Evolutionary conservation across 2,329 filamentous ascomycete genomes (phyloP), one percentile per base, ranked within the genome.

Genomic region (Whalleya microplaca): DNA sequence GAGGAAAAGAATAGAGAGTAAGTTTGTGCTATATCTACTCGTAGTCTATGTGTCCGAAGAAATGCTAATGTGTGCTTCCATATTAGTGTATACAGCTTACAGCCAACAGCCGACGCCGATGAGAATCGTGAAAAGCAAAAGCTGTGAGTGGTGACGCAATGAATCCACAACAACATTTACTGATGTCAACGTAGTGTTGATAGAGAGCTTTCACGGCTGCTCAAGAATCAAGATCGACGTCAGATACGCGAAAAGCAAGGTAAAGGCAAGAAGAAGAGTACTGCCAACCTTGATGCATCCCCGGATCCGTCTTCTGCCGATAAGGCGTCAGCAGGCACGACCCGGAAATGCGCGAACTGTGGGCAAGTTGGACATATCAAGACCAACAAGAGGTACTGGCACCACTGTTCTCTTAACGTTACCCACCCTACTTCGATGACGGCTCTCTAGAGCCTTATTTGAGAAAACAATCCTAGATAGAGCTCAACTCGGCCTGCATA

Each of bases 291-390:
- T 48, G 80, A 79, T 48, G 78, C 79, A 37, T 84, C 83, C 27
- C 82, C 83, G 21, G 81, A 81, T 56, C 71, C 75, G 23, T 70
- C 74, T 23, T 69, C 75, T 48, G 82, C 82, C 69, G 84, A 85
- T 69, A 77, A 81, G 67, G 78, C 79, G 58, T 70, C 72, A 57
- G 83, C 78, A 46, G 86, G 88, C 59, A 96, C 91, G 54, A 89
- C 89, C 32, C 84, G 96, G 68, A 98, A 98, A 78, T 99, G 95
- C 77, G 95, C 95, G 64, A 98, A 97, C 75, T 99, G 95, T 76
- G 95, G 95, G 48, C 90, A 95, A 73, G 90, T 96, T 52, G 95
- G 95, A 29, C 95, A 99, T 71, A 99, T 99, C 80, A 97, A 97
- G 77, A 98, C 94, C 46, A 98, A 98, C 80, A 96, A 97, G 79